Evolutionary conservation across 441 rosid species (phyloP).

Genomic region (Corymbia calophylla): DNA sequence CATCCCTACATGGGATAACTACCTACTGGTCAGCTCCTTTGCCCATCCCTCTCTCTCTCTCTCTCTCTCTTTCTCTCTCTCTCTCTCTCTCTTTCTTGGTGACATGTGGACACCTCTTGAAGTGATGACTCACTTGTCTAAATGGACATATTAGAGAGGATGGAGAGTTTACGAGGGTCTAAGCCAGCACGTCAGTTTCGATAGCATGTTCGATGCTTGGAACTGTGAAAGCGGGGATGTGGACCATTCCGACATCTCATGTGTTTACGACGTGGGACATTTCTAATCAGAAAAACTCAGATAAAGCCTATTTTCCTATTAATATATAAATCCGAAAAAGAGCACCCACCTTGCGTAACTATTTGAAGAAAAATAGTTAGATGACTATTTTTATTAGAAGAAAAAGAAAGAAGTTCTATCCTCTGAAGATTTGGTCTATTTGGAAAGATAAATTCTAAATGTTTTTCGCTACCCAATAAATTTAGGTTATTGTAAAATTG

Average conservation of each 20-base stretch:
- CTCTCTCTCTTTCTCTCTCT: not conserved
- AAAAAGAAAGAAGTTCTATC: not conserved
- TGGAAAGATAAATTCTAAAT: not conserved
- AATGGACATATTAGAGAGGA: not conserved
- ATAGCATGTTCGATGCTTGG: not conserved
- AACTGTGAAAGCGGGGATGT: not conserved
- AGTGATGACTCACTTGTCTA: not conserved
- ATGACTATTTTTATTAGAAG: not conserved
- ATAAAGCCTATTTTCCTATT: not conserved
- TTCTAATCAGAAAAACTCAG: not conserved
- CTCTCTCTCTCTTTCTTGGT: not conserved
- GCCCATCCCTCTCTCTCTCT: not conserved
- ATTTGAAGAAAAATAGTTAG: not conserved
- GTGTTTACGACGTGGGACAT: not conserved
- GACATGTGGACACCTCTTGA: not conserved
- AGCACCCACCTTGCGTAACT: not conserved
- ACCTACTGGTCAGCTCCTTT: not conserved
- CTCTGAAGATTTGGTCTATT: not conserved
- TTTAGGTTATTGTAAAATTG: not conserved
- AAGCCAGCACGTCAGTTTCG: not conserved
- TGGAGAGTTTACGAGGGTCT: not conserved
- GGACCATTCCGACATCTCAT: not conserved
- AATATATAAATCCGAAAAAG: not conserved
- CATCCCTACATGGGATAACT: not conserved
- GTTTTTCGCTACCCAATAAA: not conserved